Evolutionary conservation across 78 protist genomes (phyloP).

Genomic region (Reticulomyxa filosa): DNA sequence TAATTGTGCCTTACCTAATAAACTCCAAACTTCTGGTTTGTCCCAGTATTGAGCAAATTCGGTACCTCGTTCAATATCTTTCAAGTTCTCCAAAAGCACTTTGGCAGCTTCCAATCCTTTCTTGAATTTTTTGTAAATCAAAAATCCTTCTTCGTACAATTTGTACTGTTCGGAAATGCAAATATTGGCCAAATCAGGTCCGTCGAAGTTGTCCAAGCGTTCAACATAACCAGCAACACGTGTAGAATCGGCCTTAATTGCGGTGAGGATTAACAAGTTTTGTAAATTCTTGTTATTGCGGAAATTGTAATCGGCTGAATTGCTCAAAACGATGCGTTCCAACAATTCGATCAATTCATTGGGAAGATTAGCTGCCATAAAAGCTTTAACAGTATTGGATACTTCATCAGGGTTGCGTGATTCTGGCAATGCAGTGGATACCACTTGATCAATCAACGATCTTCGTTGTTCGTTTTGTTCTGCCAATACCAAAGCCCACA

Average conservation of each 20-base stretch:
- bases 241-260: conserved; percentile 75
- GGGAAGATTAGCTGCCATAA: conserved; percentile 91
- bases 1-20: conserved; percentile 85
- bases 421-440: conserved; percentile 85
- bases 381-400: conserved; percentile 84
- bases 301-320: conserved; percentile 46
- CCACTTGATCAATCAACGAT: conserved; percentile 51
- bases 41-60: conserved; percentile 79
- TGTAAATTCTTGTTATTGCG: conserved; percentile 72
- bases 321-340: conserved; percentile 89
- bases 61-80: conserved; percentile 61
- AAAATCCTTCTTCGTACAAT: conserved; percentile 94
- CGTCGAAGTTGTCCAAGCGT: conserved; percentile 87
- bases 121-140: conserved; percentile 28
- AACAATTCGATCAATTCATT: conserved; percentile 93
- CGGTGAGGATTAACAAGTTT: conserved; percentile 92
- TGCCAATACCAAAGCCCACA: conserved; percentile 81
- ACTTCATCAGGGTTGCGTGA: conserved; percentile 73
- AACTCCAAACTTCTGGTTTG: conserved; percentile 69
- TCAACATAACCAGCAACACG: conserved; percentile 86
- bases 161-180: conserved; percentile 43
- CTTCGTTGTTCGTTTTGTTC: conserved; percentile 54
- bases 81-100: conserved; percentile 71
- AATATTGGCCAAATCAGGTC: conserved; percentile 75
- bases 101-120: conserved; percentile 10